Percentiles rank a stretch among this genome's conserved stretches.
These are phyloP conservation scores for Cajanus cajan DNA, from an alignment of 306 rosid genomes.

Conservation along the genomic window DNA sequence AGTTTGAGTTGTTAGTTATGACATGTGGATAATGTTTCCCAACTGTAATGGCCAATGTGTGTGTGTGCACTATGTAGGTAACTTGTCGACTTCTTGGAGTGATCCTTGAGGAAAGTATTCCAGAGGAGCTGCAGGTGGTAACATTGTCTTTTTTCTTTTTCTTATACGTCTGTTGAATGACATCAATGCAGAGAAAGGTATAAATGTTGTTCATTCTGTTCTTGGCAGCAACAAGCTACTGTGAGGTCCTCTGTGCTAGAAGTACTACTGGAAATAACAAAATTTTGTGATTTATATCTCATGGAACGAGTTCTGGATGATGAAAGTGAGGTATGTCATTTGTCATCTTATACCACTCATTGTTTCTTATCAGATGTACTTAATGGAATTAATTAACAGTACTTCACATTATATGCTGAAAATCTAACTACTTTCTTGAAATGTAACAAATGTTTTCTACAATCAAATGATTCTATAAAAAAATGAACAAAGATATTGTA, in stretches of 20 bases:
- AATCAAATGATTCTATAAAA: neutral
- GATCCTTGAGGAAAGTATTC: conserved; percentile 75
- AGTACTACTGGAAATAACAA: conserved; percentile 82
- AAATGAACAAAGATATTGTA: conserved; percentile 23
- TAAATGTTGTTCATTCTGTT: conserved; percentile 32
- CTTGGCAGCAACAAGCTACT: conserved; percentile 74
- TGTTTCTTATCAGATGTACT: conserved; percentile 11
- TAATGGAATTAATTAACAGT: conserved; percentile 8
- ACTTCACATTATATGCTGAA: conserved; percentile 14
- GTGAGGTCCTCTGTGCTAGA: conserved; percentile 84
- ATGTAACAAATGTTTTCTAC: neutral
- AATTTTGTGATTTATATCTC: conserved; percentile 86
- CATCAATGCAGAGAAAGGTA: conserved; percentile 14
- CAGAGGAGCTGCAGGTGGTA: conserved; percentile 92
- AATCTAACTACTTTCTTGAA: neutral
- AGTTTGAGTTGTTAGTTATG: conserved; percentile 14
- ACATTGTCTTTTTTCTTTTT: conserved; percentile 21
- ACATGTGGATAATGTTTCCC: neutral
- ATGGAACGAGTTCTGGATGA: conserved; percentile 94
- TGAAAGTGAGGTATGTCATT: conserved; percentile 71
- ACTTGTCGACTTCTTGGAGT: conserved; percentile 91
- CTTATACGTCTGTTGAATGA: conserved; percentile 7
- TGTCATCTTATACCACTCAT: neutral
- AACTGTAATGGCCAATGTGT: neutral
- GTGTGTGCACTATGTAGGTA: conserved; percentile 51